Conservation (phyloP, 106 monocot genomes). For the Apostasia shenzhenica region DNA sequence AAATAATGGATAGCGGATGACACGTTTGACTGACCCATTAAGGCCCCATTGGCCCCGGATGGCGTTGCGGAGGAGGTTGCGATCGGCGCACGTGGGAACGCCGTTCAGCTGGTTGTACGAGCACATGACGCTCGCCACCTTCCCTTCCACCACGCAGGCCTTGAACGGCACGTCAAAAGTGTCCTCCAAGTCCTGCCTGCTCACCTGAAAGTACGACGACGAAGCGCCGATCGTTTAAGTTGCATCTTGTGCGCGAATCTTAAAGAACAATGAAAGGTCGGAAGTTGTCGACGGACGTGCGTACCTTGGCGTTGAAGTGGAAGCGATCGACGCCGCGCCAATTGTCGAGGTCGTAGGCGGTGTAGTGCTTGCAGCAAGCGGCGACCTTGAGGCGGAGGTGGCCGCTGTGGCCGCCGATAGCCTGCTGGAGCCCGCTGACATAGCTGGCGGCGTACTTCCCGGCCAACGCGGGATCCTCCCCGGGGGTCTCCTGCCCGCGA, state of each 20-base stretch:
- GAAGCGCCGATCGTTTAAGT: not conserved
- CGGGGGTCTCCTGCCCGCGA: slow-evolving; percentile 42
- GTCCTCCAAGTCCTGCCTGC: slow-evolving; percentile 50
- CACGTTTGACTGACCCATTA: slow-evolving; percentile 22
- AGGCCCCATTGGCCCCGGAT: slow-evolving; percentile 37
- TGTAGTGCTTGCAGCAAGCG: slow-evolving; percentile 56
- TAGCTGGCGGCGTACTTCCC: slow-evolving; percentile 26
- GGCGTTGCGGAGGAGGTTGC: slow-evolving; percentile 17
- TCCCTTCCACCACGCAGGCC: slow-evolving; percentile 39
- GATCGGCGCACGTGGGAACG: slow-evolving; percentile 43
- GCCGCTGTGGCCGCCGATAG: not conserved
- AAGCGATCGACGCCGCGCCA: slow-evolving; percentile 25
- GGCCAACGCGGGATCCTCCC: slow-evolving; percentile 34
- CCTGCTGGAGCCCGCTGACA: slow-evolving; percentile 40
- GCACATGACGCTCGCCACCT: slow-evolving; percentile 48
- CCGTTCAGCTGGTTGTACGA: slow-evolving; percentile 62
- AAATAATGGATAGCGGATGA: not conserved
- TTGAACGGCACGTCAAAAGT: slow-evolving; percentile 39
- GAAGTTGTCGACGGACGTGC: not conserved
- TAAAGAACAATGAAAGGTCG: not conserved
- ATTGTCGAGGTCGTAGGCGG: slow-evolving; percentile 44
- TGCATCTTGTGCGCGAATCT: not conserved
- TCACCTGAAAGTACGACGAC: slow-evolving; percentile 12
- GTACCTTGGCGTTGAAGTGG: slow-evolving; percentile 28
- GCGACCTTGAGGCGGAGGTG: slow-evolving; percentile 29